Conservation (phyloP, 345 rosid species). For the Alliaria petiolata region DNA sequence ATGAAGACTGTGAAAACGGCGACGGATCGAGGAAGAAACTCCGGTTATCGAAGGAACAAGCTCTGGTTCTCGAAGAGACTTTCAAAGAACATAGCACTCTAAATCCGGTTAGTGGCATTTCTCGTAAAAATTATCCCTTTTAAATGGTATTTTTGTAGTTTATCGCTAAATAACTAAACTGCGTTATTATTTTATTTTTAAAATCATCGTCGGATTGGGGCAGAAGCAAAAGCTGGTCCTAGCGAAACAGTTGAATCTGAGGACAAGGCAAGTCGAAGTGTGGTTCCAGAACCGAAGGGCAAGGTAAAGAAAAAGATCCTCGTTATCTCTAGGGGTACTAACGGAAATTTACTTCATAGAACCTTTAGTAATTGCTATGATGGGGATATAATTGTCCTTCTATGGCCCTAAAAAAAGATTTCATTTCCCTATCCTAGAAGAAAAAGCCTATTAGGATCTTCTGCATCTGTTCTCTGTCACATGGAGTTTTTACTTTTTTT, state of each 20-base stretch:
- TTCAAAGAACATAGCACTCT: constrained; percentile 85
- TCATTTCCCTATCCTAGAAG: constrained; percentile 11
- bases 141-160: constrained; percentile 36
- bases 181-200: neutral
- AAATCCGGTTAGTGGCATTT: constrained; percentile 51
- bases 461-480: constrained; percentile 27
- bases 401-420: constrained; percentile 11
- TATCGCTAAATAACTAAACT: neutral
- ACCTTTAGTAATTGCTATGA: constrained; percentile 28
- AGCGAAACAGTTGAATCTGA: constrained; percentile 72
- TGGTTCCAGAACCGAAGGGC: constrained; percentile 96
- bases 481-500: constrained; percentile 18
- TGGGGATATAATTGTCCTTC: constrained; percentile 40
- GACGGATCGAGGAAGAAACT: constrained; percentile 79
- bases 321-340: constrained; percentile 9
- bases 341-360: neutral
- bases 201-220: constrained; percentile 4
- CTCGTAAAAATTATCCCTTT: neutral
- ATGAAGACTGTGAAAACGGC: constrained; percentile 62
- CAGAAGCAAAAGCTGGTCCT: constrained; percentile 81
- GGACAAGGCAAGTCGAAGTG: constrained; percentile 86
- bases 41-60: constrained; percentile 75
- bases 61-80: constrained; percentile 74
- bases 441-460: constrained; percentile 24
- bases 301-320: constrained; percentile 48